Conservation (phyloP, 352 stramenopile species). For the Phytophthora uliginosa region DNA sequence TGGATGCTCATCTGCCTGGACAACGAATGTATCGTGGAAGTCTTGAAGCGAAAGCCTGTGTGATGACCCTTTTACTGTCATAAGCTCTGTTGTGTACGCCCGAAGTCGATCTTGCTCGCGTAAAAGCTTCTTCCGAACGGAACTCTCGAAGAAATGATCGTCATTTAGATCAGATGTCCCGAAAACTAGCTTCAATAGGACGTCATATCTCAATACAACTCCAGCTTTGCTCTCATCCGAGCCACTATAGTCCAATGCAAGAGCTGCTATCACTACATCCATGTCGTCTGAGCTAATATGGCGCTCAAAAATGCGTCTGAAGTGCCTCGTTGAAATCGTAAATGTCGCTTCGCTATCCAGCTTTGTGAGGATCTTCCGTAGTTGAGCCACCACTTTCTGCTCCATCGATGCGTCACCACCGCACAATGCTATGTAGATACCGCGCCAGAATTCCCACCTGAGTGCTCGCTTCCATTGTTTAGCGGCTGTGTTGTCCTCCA, state of each 20-base stretch:
- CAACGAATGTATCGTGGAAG: constrained; percentile 25
- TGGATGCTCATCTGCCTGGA: constrained; percentile 5
- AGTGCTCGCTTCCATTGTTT: constrained; percentile 28
- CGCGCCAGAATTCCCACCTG: constrained; percentile 49
- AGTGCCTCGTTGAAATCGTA: constrained; percentile 46
- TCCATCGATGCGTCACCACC: constrained; percentile 28
- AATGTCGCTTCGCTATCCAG: constrained; percentile 49
- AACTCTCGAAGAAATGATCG: constrained; percentile 9
- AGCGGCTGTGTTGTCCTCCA: neutral
- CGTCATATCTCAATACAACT: constrained; percentile 50
- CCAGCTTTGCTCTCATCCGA: neutral
- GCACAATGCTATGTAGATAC: constrained; percentile 48
- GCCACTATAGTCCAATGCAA: constrained; percentile 15
- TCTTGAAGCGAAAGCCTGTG: constrained; percentile 22
- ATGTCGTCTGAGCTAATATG: constrained; percentile 54
- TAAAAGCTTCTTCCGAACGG: constrained; percentile 37
- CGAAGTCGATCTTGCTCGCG: constrained; percentile 19
- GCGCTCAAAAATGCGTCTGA: constrained; percentile 60
- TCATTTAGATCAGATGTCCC: constrained; percentile 46
- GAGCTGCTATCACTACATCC: constrained; percentile 27
- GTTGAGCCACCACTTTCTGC: constrained; percentile 49
- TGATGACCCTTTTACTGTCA: constrained; percentile 18
- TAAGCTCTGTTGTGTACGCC: constrained; percentile 22
- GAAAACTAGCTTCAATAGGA: constrained; percentile 66
- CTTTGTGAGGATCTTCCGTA: constrained; percentile 66